Evolutionary conservation across 352 stramenopile genomes (phyloP).

Genomic region (Phytophthora melonis): DNA sequence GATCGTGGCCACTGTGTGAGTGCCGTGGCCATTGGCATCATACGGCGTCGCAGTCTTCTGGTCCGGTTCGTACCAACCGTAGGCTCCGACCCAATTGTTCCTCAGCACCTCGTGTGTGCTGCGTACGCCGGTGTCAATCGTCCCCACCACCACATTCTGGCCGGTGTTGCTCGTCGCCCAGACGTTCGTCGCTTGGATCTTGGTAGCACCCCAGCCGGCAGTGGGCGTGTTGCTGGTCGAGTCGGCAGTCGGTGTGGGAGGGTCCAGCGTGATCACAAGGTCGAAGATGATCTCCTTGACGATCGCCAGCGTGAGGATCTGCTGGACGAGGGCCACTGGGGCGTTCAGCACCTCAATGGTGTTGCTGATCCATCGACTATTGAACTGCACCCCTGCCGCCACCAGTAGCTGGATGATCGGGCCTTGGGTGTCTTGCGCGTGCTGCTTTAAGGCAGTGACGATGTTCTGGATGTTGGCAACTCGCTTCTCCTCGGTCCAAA

Average conservation of each 20-base stretch:
- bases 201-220: conserved; percentile 43
- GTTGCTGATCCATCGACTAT: conserved; percentile 51
- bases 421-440: conserved; percentile 19
- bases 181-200: conserved; percentile 49
- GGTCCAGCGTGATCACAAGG: conserved; percentile 25
- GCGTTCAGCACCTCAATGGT: conserved; percentile 44
- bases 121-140: conserved; percentile 52
- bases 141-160: conserved; percentile 46
- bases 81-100: conserved; percentile 42
- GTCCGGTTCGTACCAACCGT: conserved; percentile 57
- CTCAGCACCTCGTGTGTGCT: conserved; percentile 45
- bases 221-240: conserved; percentile 31
- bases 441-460: conserved; percentile 26
- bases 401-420: conserved; percentile 24
- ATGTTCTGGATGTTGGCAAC: conserved; percentile 32
- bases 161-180: conserved; percentile 41
- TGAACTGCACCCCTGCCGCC: conserved; percentile 6
- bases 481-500: conserved; percentile 33
- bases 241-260: conserved; percentile 19
- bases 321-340: conserved; percentile 26
- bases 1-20: conserved; percentile 64
- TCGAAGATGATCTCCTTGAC: conserved; percentile 47
- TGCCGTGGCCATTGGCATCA: conserved; percentile 57
- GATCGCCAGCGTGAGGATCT: conserved; percentile 22
- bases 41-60: conserved; percentile 42